These are phyloP conservation scores for Russula olivacea DNA, from an alignment of 768 basidiomycete species.

Conservation along the genomic window DNA sequence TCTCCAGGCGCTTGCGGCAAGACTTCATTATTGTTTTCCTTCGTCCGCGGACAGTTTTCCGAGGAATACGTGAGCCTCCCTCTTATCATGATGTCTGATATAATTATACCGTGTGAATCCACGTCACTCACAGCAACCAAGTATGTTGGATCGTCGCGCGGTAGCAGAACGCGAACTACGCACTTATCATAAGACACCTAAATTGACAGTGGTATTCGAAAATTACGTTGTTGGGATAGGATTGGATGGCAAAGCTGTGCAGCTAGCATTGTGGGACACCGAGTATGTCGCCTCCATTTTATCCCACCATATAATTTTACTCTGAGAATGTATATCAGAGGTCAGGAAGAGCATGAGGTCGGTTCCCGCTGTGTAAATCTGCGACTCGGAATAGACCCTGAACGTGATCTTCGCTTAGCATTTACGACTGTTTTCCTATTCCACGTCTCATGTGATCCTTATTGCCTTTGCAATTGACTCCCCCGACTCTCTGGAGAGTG, in stretches of 20 bases:
- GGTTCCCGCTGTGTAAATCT: slow-evolving; percentile 21
- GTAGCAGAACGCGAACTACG: slow-evolving; percentile 4
- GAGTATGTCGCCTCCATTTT: slow-evolving; percentile 59
- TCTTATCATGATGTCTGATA: background rate
- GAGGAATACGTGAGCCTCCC: slow-evolving; percentile 81
- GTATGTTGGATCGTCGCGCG: slow-evolving; percentile 33
- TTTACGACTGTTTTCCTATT: slow-evolving; percentile 93
- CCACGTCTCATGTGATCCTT: slow-evolving; percentile 97
- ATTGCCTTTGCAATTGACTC: slow-evolving; percentile 97
- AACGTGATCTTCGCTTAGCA: slow-evolving; percentile 44
- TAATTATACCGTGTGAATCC: background rate
- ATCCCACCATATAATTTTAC: background rate
- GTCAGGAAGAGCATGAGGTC: slow-evolving; percentile 98
- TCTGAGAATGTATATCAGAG: slow-evolving; percentile 44
- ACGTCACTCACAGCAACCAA: slow-evolving; percentile 39
- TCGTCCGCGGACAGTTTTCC: slow-evolving; percentile 90
- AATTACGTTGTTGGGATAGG: slow-evolving; percentile 99
- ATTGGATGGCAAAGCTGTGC: slow-evolving; percentile 95
- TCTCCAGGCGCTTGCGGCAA: slow-evolving; percentile 87
- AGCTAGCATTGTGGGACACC: slow-evolving; percentile 97
- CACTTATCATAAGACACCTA: slow-evolving; percentile 7
- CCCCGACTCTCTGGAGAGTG: slow-evolving; percentile 95
- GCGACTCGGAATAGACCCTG: slow-evolving; percentile 5
- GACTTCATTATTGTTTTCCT: slow-evolving; percentile 85
- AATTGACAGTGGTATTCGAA: slow-evolving; percentile 79